Evolutionary conservation across 1,139 yeast species (phyloP), one percentile per base, ranked within the genome.

Genomic region (Yamadazyma membranifaciens): DNA sequence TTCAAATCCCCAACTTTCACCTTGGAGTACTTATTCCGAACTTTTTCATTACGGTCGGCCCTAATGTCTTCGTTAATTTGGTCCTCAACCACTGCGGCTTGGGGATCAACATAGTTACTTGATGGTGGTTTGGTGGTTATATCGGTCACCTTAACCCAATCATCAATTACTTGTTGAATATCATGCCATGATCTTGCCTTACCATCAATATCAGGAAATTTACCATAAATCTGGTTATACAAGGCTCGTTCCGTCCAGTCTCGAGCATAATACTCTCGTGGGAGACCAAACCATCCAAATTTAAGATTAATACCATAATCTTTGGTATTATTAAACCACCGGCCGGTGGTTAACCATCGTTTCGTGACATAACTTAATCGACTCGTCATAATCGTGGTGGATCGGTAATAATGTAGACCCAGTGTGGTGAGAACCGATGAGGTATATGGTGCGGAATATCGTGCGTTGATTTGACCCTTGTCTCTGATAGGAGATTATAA

Each of bases 251-350:
- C 44, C 3, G 71, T 66, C 72, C 72, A 66, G 16, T 54, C 49
- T 29, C 51, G 48, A 7, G 63, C 60, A 39, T 56, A 64, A 36
- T 51, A 56, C 6, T 52, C 44, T 35, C 53, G 54, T 3, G 65
- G 65, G 9, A 69, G 53, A 0, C 54, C 52, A 17, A 59, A 60
- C 75, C 75, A 67, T 4, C 71, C 72, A 37, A 45, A 55, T 1
- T 50, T 46, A 6, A 69, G 62, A 26, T 46, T 37, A 4, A 67
- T 35, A 2, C 62, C 63, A 36, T 48, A 49, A 38, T 47, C 50
- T 12, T 11, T 35, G 6, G 13, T 10, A 14, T 33, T 22, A 33
- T 33, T 10, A 15, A 9, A 28, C 12, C 14, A n/a, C 12, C 14
- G 31, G 31, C 15, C 24, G 7, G 7, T 20, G 7, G 7, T 7